phyloP scores from a whole-genome alignment of 176 grass and related monocot genomes.

The Rhynchospora pubera region DNA sequence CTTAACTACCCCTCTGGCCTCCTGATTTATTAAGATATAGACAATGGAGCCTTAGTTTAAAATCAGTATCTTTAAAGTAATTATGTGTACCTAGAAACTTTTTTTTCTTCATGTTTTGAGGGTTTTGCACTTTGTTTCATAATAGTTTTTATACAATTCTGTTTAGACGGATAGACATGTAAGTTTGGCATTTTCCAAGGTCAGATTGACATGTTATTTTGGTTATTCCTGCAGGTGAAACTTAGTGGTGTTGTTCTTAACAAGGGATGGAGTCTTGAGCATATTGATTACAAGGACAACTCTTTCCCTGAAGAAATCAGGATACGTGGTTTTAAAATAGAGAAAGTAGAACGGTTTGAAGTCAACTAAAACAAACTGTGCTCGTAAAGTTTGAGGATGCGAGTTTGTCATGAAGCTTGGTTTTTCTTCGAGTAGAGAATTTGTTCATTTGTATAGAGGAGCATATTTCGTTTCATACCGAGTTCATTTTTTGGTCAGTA shows the following conservation, averaged over 20 bases:
- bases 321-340: constrained; percentile 76
- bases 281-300: constrained; percentile 57
- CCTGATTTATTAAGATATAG: not conserved
- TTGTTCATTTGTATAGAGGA: not conserved
- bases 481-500: not conserved
- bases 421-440: not conserved
- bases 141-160: not conserved
- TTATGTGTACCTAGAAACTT: not conserved
- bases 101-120: not conserved
- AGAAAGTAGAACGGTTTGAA: constrained; percentile 69
- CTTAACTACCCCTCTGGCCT: not conserved
- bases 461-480: not conserved
- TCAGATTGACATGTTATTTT: not conserved
- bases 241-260: constrained; percentile 35
- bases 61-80: not conserved
- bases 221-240: constrained; percentile 42
- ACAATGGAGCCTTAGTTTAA: not conserved
- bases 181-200: not conserved
- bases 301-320: constrained; percentile 62
- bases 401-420: not conserved
- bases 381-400: not conserved
- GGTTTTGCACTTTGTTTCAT: not conserved
- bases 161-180: not conserved
- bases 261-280: constrained; percentile 44
- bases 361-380: constrained; percentile 23